Conservation (phyloP, 495 filamentous ascomycete species). For the Astrothelium subdiscretum region DNA sequence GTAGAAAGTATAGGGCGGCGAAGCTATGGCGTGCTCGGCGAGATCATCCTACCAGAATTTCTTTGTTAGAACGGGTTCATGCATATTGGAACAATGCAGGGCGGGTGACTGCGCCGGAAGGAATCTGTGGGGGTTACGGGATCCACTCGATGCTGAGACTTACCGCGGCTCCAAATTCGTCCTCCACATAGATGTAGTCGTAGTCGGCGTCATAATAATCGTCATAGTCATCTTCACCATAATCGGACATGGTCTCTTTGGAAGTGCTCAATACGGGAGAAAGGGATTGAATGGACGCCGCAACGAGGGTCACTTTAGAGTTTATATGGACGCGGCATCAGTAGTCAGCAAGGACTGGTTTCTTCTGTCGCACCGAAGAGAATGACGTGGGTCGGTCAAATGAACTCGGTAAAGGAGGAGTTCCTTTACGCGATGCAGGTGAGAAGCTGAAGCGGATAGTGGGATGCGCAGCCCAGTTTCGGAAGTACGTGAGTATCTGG, state of each 20-base stretch:
- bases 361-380: no score
- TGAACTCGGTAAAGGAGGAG: background rate
- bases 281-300: background rate
- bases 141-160: background rate
- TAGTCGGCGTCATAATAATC: slow-evolving; percentile 17
- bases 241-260: slow-evolving; percentile 11
- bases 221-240: slow-evolving; percentile 13
- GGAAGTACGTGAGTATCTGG: no score
- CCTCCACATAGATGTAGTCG: slow-evolving; percentile 30
- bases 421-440: background rate
- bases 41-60: slow-evolving; percentile 26
- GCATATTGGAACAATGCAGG: background rate
- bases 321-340: background rate
- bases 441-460: slow-evolving; percentile 1
- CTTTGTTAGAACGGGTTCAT: background rate
- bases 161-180: slow-evolving; percentile 24
- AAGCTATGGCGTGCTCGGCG: slow-evolving; percentile 28
- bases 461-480: background rate
- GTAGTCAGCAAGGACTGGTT: background rate
- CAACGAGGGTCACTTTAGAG: background rate
- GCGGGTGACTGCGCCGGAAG: background rate
- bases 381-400: background rate
- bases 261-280: background rate
- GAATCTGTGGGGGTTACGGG: background rate
- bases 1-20: slow-evolving; percentile 18